Percentiles rank a stretch among this genome's conserved stretches.
Evolutionary conservation across 352 stramenopile species (phyloP).

Genomic region (Phytophthora agathidicida): DNA sequence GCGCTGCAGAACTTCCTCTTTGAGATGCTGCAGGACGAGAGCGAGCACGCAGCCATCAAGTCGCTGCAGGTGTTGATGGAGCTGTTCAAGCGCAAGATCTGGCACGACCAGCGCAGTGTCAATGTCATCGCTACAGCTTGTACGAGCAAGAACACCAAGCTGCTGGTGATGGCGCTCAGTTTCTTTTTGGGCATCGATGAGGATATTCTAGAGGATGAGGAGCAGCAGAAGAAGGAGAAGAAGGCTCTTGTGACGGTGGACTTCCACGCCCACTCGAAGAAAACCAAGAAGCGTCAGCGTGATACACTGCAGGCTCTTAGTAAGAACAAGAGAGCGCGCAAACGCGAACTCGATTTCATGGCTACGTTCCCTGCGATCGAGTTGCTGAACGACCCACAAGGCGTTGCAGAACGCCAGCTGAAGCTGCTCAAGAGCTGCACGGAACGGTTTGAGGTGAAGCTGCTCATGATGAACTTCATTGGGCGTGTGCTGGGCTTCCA

Average conservation of each 20-base stretch:
- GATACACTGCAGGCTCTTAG: conserved; percentile 86
- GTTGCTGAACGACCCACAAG: conserved; percentile 97
- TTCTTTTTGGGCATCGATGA: conserved; percentile 99
- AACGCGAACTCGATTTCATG: conserved; percentile 76
- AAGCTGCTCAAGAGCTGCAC: conserved; percentile 91
- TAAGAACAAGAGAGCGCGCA: conserved; percentile 91
- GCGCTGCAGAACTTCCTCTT: conserved; percentile 96
- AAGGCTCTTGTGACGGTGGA: conserved; percentile 88
- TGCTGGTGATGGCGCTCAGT: conserved; percentile 92
- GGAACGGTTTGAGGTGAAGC: conserved; percentile 93
- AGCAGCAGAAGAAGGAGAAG: conserved; percentile 91
- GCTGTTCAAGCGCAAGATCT: conserved; percentile 97
- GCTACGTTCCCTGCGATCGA: conserved; percentile 97
- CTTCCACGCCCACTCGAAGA: conserved; percentile 96
- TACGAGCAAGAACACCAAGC: conserved; percentile 85
- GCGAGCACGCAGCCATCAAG: conserved; percentile 87
- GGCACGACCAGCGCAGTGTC: conserved; percentile 96
- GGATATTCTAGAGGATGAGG: conserved; percentile 96
- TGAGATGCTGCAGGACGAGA: conserved; percentile 92
- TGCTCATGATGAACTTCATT: conserved; percentile 99
- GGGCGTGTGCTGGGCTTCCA: conserved; percentile 97
- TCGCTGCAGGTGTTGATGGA: conserved; percentile 94
- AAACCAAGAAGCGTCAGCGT: conserved; percentile 92
- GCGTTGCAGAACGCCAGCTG: conserved; percentile 94
- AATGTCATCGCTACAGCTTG: conserved; percentile 97